phyloP scores from a whole-genome alignment of 2,329 filamentous ascomycete genomes.

The Diaporthe vexans region DNA sequence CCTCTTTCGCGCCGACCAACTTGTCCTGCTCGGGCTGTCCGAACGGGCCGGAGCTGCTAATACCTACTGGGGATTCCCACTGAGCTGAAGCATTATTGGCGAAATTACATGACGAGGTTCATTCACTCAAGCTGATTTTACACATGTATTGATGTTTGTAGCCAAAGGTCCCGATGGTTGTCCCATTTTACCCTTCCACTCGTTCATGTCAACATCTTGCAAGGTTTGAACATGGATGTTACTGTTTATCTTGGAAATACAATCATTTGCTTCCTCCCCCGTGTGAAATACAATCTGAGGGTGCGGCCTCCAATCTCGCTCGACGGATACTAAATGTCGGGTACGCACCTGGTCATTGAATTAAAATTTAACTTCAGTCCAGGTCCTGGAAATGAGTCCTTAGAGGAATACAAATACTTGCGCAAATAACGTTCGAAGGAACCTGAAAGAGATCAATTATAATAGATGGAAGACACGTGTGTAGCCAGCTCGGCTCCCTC shows the following conservation, averaged over 20 bases:
- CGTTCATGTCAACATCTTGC: background rate
- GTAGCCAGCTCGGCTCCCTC: background rate
- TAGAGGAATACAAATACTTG: too few relatives aligned
- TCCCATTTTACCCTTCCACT: background rate
- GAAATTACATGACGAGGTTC: too few relatives aligned
- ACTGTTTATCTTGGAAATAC: background rate
- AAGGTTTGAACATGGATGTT: background rate
- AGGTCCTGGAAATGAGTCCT: too few relatives aligned
- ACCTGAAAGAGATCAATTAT: background rate
- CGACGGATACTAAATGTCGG: background rate
- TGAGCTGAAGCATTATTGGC: background rate
- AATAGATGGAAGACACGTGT: background rate
- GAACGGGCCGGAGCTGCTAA: background rate
- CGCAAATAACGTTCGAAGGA: background rate
- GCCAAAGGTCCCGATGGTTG: too few relatives aligned
- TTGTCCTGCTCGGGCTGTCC: conserved; percentile 9
- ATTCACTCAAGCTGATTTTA: background rate
- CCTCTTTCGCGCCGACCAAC: background rate
- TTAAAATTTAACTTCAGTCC: background rate
- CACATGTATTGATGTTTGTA: background rate
- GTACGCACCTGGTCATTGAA: background rate
- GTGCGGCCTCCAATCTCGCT: too few relatives aligned
- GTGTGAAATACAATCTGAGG: background rate
- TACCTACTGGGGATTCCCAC: too few relatives aligned
- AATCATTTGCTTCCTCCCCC: too few relatives aligned